Conservation (phyloP, 768 basidiomycete species). For the Zangia roseola region DNA sequence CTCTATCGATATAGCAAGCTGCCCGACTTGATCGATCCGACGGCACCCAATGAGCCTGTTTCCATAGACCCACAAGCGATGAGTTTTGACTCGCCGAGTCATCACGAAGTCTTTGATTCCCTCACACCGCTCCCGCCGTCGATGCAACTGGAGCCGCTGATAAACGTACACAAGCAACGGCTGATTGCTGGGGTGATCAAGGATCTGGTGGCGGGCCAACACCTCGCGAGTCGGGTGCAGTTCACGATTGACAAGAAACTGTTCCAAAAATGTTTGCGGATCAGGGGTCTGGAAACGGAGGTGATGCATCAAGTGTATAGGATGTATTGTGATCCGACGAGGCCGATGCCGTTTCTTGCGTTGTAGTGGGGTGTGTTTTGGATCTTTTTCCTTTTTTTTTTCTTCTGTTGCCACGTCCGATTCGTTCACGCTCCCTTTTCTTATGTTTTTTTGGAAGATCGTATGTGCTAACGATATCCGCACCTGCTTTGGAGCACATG, state of each 20-base stretch:
- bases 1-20: constrained; percentile 62
- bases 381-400: not conserved
- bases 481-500: constrained; percentile 19
- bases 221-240: constrained; percentile 71
- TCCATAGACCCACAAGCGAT: constrained; percentile 60
- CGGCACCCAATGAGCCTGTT: constrained; percentile 68
- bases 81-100: constrained; percentile 65
- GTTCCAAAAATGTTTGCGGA: constrained; percentile 70
- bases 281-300: constrained; percentile 62
- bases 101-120: constrained; percentile 77
- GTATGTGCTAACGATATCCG: constrained; percentile 5
- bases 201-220: constrained; percentile 77
- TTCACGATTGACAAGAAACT: constrained; percentile 72
- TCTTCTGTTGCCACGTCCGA: not conserved
- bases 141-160: constrained; percentile 82
- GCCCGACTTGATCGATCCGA: constrained; percentile 82
- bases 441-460: not conserved
- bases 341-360: constrained; percentile 20
- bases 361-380: constrained; percentile 8
- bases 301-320: constrained; percentile 49
- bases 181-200: constrained; percentile 80
- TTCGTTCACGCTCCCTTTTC: not conserved
- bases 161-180: constrained; percentile 89
- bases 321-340: constrained; percentile 32
- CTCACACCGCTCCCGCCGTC: constrained; percentile 68